Base-by-base conservation (phyloP, 805 yeast species). In the Candida tibetensis region DNA sequence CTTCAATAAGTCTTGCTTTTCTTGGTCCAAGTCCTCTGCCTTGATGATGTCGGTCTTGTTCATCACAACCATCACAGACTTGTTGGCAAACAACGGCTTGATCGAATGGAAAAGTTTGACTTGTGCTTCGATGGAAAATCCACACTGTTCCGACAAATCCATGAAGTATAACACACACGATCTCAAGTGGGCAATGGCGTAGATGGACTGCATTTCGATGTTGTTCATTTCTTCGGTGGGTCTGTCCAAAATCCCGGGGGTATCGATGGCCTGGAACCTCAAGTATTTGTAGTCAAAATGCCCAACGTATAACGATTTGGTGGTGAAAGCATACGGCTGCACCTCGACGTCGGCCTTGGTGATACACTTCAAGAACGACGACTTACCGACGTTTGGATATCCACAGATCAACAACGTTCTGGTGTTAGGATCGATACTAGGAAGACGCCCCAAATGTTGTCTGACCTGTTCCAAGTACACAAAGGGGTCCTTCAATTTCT, bases 171-270 rank as follows among this genome's bases (percentile, higher is more conserved):
- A 69, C 31, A 93, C 96, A 64, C 97, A 87, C 19, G 98, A 90
- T 62, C 98, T 81, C 65, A 93, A 79, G 68, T 93, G 99, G 23
- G 99, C 99, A 74, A 93, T 89, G 45, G 99, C 99, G 58, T 93
- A 93, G 58, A 93, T 93, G 35, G 95, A 85, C 72, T 93, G 99
- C 99, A 93, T 93, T 73, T 93, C 99, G 65, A 93, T 93, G 69
- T 93, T 93, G 74, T 93, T 93, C 99, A 93, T 93, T 63, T 93
- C 99, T 67, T 93, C 99, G 31, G 97, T 89, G 44, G 99, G 99
- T 65, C 98, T 82, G 68, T 93, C 99, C 62, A 93, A 74, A 56
- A 93, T 90, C 73, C 99, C 99, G 23, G 99, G 99, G 27, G 99
- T 93, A 68, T 93, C 99, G 59, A 93, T 93, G 40, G 98, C 99